Conservation (phyloP, 352 stramenopile genomes). For the Pythium rhizo-oryzae region DNA sequence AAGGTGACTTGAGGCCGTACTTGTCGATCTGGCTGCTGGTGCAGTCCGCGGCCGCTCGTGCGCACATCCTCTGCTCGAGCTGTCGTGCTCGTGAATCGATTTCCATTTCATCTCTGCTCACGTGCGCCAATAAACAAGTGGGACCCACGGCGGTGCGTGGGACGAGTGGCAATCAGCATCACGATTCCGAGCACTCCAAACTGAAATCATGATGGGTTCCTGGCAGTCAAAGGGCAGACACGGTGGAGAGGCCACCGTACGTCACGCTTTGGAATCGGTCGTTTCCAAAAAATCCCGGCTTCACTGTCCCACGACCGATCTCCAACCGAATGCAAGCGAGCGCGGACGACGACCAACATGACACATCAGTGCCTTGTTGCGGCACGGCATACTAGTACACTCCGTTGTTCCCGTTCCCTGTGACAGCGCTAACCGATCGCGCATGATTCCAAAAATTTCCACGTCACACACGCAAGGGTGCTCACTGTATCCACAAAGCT, state of each 20-base stretch:
- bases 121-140: neutral
- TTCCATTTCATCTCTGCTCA: neutral
- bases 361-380: neutral
- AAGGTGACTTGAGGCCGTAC: neutral
- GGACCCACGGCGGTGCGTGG: neutral
- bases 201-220: neutral
- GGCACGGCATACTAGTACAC: neutral
- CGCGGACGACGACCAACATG: neutral
- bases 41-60: neutral
- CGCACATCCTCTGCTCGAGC: neutral
- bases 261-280: neutral
- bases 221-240: neutral
- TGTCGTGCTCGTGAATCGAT: neutral
- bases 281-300: no score
- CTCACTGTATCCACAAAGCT: neutral
- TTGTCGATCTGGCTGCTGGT: no score
- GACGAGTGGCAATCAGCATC: conserved; percentile 1
- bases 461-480: neutral
- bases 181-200: neutral
- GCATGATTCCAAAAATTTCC: neutral
- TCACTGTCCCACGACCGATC: neutral
- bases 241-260: neutral
- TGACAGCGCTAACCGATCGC: neutral
- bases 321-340: no score
- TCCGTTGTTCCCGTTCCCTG: neutral